Percentiles rank a stretch among this genome's conserved stretches.
Evolutionary conservation across 1,284 basidiomycete species (phyloP).

Genomic region (Ceratobasidium sp.): DNA sequence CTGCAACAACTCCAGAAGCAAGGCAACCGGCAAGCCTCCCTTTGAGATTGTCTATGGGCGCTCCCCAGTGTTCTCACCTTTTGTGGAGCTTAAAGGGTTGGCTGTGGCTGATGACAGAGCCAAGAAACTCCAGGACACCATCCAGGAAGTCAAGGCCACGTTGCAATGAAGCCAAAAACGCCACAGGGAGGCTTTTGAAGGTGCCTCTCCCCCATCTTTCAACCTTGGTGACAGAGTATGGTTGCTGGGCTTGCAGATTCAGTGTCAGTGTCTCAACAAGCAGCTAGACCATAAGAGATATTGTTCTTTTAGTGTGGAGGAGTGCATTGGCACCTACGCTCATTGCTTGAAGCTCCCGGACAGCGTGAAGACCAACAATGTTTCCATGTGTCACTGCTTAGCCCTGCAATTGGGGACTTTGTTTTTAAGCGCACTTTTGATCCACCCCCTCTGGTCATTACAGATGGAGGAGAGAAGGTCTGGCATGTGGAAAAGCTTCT

Average conservation of each 20-base stretch:
- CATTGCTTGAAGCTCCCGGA: conserved; percentile 25
- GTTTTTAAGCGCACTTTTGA: not conserved
- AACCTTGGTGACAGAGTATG: not conserved
- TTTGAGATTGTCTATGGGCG: not conserved
- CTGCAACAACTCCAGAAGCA: conserved; percentile 28
- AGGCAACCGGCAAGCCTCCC: conserved; percentile 1
- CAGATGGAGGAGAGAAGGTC: not conserved
- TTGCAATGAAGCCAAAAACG: not conserved
- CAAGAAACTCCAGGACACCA: not conserved
- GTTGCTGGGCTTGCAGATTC: not conserved
- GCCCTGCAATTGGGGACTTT: not conserved
- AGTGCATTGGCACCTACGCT: conserved; percentile 13
- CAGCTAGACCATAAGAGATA: conserved; percentile 33
- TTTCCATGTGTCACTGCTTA: not conserved
- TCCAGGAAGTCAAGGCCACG: not conserved
- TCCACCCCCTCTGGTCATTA: not conserved
- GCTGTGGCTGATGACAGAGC: not conserved
- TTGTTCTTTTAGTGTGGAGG: conserved; percentile 11
- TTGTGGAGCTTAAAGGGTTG: not conserved
- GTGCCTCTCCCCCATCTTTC: not conserved
- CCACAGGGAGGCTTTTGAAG: not conserved
- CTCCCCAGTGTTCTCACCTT: not conserved
- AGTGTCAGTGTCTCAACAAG: not conserved
- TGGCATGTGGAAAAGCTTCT: not conserved
- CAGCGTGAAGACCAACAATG: conserved; percentile 6